A percentile compares a stretch with the other conserved stretches of the same genome.
Conservation (phyloP, 345 rosid genomes). For the Clausena lansium region DNA sequence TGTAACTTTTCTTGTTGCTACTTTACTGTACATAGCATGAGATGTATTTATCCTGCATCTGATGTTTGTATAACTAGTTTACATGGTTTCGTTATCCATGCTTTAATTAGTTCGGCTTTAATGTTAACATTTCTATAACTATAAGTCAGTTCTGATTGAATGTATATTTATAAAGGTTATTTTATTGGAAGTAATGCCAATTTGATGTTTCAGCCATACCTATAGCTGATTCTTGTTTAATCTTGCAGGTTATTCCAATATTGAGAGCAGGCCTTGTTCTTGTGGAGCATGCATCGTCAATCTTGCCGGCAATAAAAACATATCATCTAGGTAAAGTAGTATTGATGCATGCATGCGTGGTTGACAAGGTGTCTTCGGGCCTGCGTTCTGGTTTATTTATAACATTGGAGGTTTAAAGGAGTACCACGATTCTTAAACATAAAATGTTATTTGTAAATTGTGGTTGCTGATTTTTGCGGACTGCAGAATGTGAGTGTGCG, state of each 20-base stretch:
- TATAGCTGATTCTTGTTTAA: constrained; percentile 10
- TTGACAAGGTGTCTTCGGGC: neutral
- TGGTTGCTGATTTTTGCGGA: neutral
- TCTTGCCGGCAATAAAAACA: constrained; percentile 78
- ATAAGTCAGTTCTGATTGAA: neutral
- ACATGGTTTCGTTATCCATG: neutral
- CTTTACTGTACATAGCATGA: neutral
- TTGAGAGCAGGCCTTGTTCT: constrained; percentile 96
- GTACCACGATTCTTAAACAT: neutral
- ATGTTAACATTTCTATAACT: neutral
- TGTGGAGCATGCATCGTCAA: constrained; percentile 79
- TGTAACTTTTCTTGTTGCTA: neutral
- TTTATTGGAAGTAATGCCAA: neutral
- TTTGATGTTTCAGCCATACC: constrained; percentile 5
- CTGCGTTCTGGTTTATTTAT: neutral
- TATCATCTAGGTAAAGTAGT: constrained; percentile 70
- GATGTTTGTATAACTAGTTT: neutral
- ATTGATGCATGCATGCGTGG: neutral
- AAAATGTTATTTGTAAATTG: neutral
- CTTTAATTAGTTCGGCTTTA: neutral
- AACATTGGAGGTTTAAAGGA: neutral
- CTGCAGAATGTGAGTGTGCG: neutral
- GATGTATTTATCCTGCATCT: neutral
- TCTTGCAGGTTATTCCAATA: constrained; percentile 76
- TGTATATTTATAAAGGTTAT: neutral